These are phyloP conservation scores for Musa beccarii DNA, from an alignment of 176 grass and related monocot species.

Conservation along the genomic window DNA sequence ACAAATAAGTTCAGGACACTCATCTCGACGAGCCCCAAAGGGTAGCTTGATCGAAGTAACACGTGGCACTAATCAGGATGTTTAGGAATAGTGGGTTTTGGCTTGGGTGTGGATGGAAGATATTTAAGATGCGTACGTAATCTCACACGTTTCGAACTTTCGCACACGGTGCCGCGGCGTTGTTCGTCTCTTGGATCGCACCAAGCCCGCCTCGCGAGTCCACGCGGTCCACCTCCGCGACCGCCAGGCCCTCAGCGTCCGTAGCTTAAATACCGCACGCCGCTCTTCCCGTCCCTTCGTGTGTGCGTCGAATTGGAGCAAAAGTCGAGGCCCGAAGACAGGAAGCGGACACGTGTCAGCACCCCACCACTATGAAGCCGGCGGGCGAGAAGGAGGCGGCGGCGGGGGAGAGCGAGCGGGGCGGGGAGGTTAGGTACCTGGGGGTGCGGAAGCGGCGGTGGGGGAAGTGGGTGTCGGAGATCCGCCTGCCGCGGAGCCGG, in stretches of 20 bases:
- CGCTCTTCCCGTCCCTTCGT: neutral
- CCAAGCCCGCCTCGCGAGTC: neutral
- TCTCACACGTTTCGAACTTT: no score
- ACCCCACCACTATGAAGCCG: neutral
- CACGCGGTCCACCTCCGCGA: neutral
- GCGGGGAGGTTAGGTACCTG: neutral
- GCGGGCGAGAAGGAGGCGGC: neutral
- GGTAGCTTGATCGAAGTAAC: no score
- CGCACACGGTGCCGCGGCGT: no score
- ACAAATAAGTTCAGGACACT: no score
- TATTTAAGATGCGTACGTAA: no score
- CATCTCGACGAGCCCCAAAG: no score
- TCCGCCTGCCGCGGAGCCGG: constrained; percentile 5
- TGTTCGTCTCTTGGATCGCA: neutral
- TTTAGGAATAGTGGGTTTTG: no score
- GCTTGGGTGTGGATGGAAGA: no score
- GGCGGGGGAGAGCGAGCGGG: neutral
- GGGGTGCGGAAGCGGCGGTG: constrained; percentile 2
- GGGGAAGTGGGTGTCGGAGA: constrained; percentile 16
- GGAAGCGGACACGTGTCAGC: neutral
- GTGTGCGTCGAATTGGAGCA: neutral
- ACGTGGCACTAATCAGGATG: no score
- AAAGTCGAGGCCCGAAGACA: neutral
- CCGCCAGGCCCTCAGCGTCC: neutral
- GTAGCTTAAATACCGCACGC: neutral